Evolutionary conservation across 1,139 yeast genomes (phyloP), one percentile per base, ranked within the genome.

Genomic region (Geotrichum cucujoidarum): DNA sequence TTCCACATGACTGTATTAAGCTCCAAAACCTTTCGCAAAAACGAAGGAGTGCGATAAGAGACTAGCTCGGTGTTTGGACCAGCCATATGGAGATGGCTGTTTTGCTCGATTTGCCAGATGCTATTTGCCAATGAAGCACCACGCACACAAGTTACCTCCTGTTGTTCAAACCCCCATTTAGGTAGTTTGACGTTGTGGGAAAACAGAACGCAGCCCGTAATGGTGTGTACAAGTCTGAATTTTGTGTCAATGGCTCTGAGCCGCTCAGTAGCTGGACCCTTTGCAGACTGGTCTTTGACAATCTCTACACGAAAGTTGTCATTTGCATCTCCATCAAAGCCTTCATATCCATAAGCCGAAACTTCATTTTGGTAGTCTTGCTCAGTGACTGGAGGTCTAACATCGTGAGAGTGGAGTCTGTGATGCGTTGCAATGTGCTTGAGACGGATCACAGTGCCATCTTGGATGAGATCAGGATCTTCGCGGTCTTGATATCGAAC

Each of bases 361-460:
- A 80, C 95, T 71, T 94, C 99, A 68, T 87, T 87, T 70, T 89
- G 95, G 95, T 97, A 94, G 63, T 92, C 98, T 58, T 83, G 82
- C 64, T 83, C 90, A 54, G 90, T 76, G 24, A 90, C 95, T 16
- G 97, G 95, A 22, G 97, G 90, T 64, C 94, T 83, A 64, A 87
- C 86, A 65, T 92, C 97, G 65, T 94, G 98, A 24, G 97, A 86
- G 68, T 94, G 98, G 62, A 94, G 77, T 71, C 98, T 81, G 65
- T 92, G 81, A 47, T 76, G 74, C 22, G 95, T 80, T 48, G 70
- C 64, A 42, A 73, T 64, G 68, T 94, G 98, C 60, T 70, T 72
- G 61, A 94, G 75, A 68, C 96, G 80, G 57, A 94, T 79, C 62
- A 86, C 78, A 58, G 82, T 80, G 50, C 95, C 95, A 61, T 89